Evolutionary conservation across 768 basidiomycete genomes (phyloP), one percentile per base, ranked within the genome.

Genomic region (Agrocybe chaxingu): DNA sequence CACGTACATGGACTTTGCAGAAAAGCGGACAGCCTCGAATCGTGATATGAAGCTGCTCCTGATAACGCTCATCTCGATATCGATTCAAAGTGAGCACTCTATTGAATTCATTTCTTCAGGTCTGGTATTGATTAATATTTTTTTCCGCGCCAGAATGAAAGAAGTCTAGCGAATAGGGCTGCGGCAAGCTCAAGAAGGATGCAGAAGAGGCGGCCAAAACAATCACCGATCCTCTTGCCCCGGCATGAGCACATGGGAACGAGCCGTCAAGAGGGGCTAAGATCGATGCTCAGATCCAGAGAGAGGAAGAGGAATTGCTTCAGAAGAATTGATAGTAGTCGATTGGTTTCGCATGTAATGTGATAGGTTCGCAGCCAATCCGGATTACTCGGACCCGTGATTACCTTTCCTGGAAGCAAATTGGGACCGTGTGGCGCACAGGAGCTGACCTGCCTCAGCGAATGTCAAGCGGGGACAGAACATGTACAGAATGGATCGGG

Each of bases 211-310:
- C 71, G 36, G 50, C 57, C 4, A 60, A 70, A 37, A 70, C 71
- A 0, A 61, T 69, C 30, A 62, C 64, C 0, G 73, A 82, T 48
- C 81, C 82, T 9, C 60, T 77, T 24, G 70, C 70, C 40, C 78
- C 77, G 8, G 81, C 80, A 1, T 63, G 61, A n/a, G 60, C 69
- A 11, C 82, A 84, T 47, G 79, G 81, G 0, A 74, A 84, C 55
- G 66, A 82, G 53, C 82, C 83, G 0, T 81, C 80, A 0, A 65
- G 72, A 35, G 81, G 82, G 0, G 83, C 81, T 1, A 63, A 76
- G 59, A 71, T 81, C n/a, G 83, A 85, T 57, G 77, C 78, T 3
- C 67, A 82, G 54, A 64, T 84, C 13, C 70, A 77, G 66, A 58
- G 58, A 2, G 80, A 81, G 50, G 83, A 85, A 13, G 72, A 74